Percentiles rank a stretch among this genome's conserved stretches.
Evolutionary conservation across 2,329 filamentous ascomycete species (phyloP).

Genomic region (Colletotrichum graminicola): DNA sequence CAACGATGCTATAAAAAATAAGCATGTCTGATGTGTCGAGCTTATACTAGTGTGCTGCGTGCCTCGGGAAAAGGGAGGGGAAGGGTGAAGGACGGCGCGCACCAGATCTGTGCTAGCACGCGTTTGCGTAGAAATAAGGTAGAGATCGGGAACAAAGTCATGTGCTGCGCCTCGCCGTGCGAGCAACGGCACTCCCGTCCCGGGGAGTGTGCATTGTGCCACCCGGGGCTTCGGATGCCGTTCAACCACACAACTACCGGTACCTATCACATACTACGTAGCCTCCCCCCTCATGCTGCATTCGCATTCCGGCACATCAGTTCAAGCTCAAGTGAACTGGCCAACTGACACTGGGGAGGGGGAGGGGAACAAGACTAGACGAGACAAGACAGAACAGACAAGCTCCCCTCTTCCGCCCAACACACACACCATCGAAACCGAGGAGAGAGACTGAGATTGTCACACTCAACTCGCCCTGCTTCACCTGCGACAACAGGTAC

Average conservation of each 20-base stretch:
- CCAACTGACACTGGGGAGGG: background rate
- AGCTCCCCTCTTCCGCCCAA: background rate
- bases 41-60: background rate
- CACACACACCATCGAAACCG: background rate
- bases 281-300: background rate
- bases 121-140: constrained; percentile 10
- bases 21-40: background rate
- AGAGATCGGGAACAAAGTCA: background rate
- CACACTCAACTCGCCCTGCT: background rate
- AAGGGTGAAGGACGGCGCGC: background rate
- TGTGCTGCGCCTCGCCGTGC: constrained; percentile 10
- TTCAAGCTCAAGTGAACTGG: background rate
- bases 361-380: background rate
- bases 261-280: too few species aligned
- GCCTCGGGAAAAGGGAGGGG: background rate
- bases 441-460: background rate
- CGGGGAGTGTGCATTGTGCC: background rate
- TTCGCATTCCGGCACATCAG: background rate
- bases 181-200: background rate
- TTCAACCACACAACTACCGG: background rate
- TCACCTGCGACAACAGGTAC: background rate
- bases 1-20: background rate
- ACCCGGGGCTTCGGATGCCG: background rate
- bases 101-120: background rate
- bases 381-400: background rate